phyloP scores from a whole-genome alignment of 305 asterid genomes.

The Solanum aculeatissimum region DNA sequence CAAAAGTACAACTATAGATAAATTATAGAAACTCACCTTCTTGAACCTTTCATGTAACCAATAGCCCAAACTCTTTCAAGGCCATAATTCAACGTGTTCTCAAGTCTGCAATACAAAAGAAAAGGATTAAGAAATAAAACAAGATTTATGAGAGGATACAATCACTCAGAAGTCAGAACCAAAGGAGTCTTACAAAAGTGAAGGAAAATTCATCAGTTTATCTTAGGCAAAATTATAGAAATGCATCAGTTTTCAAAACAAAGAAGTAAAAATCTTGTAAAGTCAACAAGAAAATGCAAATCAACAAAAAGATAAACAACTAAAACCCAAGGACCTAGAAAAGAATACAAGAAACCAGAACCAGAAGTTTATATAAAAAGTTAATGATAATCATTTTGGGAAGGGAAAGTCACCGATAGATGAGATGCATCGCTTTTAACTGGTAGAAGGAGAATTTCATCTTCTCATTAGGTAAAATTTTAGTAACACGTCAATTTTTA shows the following conservation, averaged over 20 bases:
- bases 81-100: constrained; percentile 92
- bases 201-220: background rate
- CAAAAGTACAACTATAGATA: background rate
- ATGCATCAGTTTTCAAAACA: background rate
- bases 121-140: background rate
- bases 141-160: background rate
- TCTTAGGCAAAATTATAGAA: background rate
- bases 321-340: background rate
- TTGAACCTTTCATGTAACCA: constrained; percentile 84
- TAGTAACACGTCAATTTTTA: background rate
- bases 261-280: background rate
- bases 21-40: constrained; percentile 46
- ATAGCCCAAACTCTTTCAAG: constrained; percentile 99
- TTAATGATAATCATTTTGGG: background rate
- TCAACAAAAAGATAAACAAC: background rate
- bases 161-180: background rate
- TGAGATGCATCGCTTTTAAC: background rate
- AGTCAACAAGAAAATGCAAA: background rate
- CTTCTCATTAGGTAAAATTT: background rate
- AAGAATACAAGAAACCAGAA: background rate
- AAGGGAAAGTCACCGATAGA: background rate
- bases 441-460: background rate
- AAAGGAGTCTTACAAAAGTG: background rate
- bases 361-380: background rate
- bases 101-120: constrained; percentile 52